phyloP scores from a whole-genome alignment of 345 rosid genomes.

The Cardiospermum halicacabum region DNA sequence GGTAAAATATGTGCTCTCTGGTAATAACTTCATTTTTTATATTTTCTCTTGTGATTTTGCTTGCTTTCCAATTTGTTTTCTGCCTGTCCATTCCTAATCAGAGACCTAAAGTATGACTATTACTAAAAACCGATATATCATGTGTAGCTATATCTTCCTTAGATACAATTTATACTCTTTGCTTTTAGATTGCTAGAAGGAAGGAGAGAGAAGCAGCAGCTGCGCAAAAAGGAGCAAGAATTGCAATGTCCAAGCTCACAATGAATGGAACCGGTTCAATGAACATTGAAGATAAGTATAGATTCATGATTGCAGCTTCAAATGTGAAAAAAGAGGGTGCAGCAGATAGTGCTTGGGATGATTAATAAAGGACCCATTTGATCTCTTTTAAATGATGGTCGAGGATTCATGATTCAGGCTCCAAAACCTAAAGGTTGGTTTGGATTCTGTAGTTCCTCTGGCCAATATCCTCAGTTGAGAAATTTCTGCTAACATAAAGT shows the following conservation, averaged over 20 bases:
- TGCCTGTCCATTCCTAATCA: neutral
- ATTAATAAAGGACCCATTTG: conserved; percentile 2
- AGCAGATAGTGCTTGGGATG: conserved; percentile 44
- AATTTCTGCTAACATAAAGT: conserved; percentile 2
- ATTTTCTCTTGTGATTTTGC: neutral
- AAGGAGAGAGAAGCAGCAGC: conserved; percentile 39
- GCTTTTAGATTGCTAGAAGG: conserved; percentile 30
- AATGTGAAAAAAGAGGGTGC: conserved; percentile 25
- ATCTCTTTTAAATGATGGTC: conserved; percentile 6
- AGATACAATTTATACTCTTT: neutral
- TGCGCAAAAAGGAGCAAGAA: conserved; percentile 25
- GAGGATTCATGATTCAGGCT: conserved; percentile 5
- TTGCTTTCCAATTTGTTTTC: neutral
- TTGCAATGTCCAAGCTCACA: conserved; percentile 17
- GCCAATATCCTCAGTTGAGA: neutral
- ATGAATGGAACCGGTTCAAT: conserved; percentile 17
- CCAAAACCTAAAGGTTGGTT: conserved; percentile 16
- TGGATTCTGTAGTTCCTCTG: neutral
- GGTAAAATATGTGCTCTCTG: conserved; percentile 17
- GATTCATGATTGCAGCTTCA: conserved; percentile 32
- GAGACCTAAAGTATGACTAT: neutral
- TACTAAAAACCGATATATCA: neutral
- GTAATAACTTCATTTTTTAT: neutral
- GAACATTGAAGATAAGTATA: conserved; percentile 40
- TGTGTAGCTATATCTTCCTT: neutral